These are phyloP conservation scores for Pseudozyma flocculosa DNA, from an alignment of 1,284 basidiomycete genomes.

Conservation along the genomic window DNA sequence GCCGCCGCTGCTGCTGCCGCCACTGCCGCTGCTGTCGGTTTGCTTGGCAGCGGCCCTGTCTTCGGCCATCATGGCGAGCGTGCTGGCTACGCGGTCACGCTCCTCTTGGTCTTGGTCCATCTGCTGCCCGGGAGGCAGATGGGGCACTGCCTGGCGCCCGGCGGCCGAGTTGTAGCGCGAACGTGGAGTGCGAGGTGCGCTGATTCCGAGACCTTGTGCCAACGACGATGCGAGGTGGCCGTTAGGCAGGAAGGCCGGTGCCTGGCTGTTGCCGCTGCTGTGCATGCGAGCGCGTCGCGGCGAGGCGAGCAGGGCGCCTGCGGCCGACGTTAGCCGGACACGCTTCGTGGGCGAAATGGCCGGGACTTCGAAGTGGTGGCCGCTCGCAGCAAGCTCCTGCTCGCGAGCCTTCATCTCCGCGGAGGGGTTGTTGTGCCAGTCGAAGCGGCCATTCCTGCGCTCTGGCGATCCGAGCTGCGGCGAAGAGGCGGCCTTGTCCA, in stretches of 20 bases:
- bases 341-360: slow-evolving; percentile 22
- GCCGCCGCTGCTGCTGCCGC: no score
- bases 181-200: slow-evolving; percentile 28
- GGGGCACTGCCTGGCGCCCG: slow-evolving; percentile 8
- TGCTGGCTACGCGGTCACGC: slow-evolving; percentile 29
- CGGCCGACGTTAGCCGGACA: neutral
- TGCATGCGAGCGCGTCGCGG: slow-evolving; percentile 14
- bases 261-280: slow-evolving; percentile 6
- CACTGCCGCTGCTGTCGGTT: neutral
- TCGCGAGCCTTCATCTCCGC: slow-evolving; percentile 28
- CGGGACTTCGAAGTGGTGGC: slow-evolving; percentile 13
- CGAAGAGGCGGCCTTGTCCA: slow-evolving; percentile 31
- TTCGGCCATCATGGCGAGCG: slow-evolving; percentile 22
- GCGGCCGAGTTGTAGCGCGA: slow-evolving; percentile 25
- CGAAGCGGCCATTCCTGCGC: slow-evolving; percentile 24
- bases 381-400: slow-evolving; percentile 11
- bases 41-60: slow-evolving; percentile 5
- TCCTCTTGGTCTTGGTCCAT: slow-evolving; percentile 27
- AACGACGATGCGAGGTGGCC: slow-evolving; percentile 45
- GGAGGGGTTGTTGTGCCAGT: slow-evolving; percentile 40
- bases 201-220: slow-evolving; percentile 39
- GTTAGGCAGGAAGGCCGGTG: slow-evolving; percentile 28
- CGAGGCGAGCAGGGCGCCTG: slow-evolving; percentile 1
- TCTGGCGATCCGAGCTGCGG: slow-evolving; percentile 41
- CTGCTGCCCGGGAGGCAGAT: slow-evolving; percentile 2